phyloP scores from a whole-genome alignment of 2,329 filamentous ascomycete genomes.

The Aspergillus sp. region DNA sequence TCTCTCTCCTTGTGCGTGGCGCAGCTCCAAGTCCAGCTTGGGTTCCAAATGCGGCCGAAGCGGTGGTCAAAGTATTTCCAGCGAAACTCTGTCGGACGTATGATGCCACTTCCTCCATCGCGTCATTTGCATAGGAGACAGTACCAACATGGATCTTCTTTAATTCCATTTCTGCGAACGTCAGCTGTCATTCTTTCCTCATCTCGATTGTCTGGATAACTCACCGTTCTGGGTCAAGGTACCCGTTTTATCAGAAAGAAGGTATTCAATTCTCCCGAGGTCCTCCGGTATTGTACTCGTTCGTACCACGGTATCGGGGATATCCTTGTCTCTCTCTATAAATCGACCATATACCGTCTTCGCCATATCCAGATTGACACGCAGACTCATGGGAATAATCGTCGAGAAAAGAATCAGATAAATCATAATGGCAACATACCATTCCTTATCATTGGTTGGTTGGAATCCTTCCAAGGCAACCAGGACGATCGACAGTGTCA shows the following conservation, averaged over 20 bases:
- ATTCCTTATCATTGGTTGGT: conserved; percentile 53
- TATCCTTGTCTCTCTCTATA: conserved; percentile 87
- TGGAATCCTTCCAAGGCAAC: conserved; percentile 84
- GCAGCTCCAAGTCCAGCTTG: conserved; percentile 58
- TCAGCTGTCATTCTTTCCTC: conserved; percentile 20
- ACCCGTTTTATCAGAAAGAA: conserved; percentile 97
- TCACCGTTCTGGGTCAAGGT: conserved; percentile 86
- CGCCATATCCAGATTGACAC: conserved; percentile 95
- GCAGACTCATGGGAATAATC: conserved; percentile 93
- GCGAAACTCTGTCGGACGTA: conserved; percentile 86
- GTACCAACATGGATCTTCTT: conserved; percentile 98
- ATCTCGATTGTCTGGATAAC: conserved; percentile 18
- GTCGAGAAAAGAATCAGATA: conserved; percentile 98
- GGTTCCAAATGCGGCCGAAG: conserved; percentile 68
- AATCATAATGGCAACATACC: conserved; percentile 98
- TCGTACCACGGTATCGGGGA: conserved; percentile 86
- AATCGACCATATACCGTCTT: conserved; percentile 96
- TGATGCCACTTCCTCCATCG: conserved; percentile 92
- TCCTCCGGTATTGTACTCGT: conserved; percentile 98
- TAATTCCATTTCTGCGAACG: conserved; percentile 81
- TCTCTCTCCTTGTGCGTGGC: conserved; percentile 86
- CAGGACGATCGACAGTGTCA: conserved; percentile 80
- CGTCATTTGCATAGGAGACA: conserved; percentile 96
- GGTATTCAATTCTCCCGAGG: conserved; percentile 89
- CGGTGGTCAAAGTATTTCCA: conserved; percentile 62